These are phyloP conservation scores for Exophiala dermatitidis DNA, from an alignment of 2,329 filamentous ascomycete species.

Conservation along the genomic window DNA sequence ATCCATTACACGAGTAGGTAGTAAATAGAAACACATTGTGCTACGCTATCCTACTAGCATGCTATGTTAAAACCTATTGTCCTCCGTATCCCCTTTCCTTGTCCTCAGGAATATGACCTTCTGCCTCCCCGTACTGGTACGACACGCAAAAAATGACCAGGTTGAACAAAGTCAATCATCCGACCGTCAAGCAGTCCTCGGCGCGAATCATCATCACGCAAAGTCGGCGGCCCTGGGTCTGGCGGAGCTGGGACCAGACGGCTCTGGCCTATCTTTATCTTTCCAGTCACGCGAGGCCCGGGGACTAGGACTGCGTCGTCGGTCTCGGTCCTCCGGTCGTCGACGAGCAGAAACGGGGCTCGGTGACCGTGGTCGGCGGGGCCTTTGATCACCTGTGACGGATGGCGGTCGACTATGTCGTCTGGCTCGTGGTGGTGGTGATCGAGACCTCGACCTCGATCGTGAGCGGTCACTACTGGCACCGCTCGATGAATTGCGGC, in stretches of 20 bases:
- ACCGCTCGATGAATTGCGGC: slow-evolving; percentile 14
- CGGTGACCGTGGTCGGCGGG: slow-evolving; percentile 5
- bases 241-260: neutral
- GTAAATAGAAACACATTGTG: no score
- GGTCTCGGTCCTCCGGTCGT: neutral
- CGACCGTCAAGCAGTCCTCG: neutral
- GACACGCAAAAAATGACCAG: no score
- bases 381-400: no score
- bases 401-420: no score
- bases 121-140: no score
- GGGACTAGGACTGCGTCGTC: slow-evolving; percentile 1
- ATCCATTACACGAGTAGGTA: no score
- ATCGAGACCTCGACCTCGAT: slow-evolving; percentile 6
- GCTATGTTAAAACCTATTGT: no score
- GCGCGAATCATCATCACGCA: neutral
- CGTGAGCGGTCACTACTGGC: slow-evolving; percentile 2
- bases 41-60: no score
- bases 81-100: no score
- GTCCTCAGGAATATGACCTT: no score
- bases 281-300: neutral
- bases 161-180: no score
- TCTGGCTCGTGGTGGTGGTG: neutral
- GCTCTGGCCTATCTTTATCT: neutral
- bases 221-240: slow-evolving; percentile 19
- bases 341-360: slow-evolving; percentile 6